Evolutionary conservation across 306 rosid species (phyloP).

Genomic region (Cicer chorassanicum): DNA sequence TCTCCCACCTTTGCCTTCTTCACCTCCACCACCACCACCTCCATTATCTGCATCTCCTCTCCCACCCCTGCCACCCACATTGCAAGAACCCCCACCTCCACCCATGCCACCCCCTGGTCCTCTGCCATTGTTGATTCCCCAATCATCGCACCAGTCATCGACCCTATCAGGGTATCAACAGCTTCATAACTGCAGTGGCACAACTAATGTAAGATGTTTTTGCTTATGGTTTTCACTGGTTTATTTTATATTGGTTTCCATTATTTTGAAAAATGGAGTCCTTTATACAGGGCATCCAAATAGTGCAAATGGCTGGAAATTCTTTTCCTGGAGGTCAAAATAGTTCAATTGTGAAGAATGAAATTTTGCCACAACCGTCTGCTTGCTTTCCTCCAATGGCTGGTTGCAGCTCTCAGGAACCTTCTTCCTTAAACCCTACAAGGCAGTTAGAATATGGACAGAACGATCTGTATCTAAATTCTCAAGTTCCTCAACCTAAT

Average conservation of each 20-base stretch:
- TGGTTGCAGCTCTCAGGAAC: constrained; percentile 71
- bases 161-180: constrained; percentile 74
- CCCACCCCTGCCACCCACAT: constrained; percentile 54
- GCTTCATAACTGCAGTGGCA: constrained; percentile 64
- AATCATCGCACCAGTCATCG: constrained; percentile 67
- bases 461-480: constrained; percentile 63
- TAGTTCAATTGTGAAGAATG: constrained; percentile 62
- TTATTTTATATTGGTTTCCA: constrained; percentile 26
- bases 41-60: constrained; percentile 60
- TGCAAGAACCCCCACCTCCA: constrained; percentile 69
- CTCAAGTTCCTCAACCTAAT: constrained; percentile 70
- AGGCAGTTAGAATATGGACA: constrained; percentile 82
- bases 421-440: constrained; percentile 69
- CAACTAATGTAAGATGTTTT: constrained; percentile 64
- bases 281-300: constrained; percentile 75
- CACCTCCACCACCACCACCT: constrained; percentile 88
- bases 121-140: constrained; percentile 65
- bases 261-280: constrained; percentile 26
- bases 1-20: constrained; percentile 91
- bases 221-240: neutral
- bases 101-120: constrained; percentile 58
- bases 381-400: constrained; percentile 63
- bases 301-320: constrained; percentile 72
- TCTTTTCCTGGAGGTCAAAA: constrained; percentile 66
- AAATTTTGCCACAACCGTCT: constrained; percentile 66